Percentiles rank a stretch among this genome's conserved stretches.
phyloP scores from a whole-genome alignment of 257 asterid species.

The Capsicum rhomboideum region DNA sequence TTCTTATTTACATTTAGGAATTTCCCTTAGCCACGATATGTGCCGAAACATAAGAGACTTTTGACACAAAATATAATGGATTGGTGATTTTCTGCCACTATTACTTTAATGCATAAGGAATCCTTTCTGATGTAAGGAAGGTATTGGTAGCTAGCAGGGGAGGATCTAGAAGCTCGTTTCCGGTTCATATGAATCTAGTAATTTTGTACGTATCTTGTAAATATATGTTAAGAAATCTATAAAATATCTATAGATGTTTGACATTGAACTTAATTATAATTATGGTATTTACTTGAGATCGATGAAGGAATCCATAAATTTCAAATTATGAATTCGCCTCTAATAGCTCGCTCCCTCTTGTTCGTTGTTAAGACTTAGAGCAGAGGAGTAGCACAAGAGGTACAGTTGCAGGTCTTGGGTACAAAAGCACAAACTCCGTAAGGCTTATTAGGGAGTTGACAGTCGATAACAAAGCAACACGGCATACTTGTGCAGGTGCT shows the following conservation, averaged over 20 bases:
- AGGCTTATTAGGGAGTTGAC: constrained; percentile 17
- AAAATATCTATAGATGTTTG: background rate
- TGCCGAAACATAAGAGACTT: no score
- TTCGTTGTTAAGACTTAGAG: background rate
- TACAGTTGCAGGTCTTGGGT: constrained; percentile 13
- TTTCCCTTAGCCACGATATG: no score
- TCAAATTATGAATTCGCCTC: no score
- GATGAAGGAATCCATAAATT: no score
- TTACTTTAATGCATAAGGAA: no score
- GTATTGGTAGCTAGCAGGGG: background rate
- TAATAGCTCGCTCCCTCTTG: background rate
- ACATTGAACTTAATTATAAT: background rate
- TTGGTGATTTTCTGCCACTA: no score
- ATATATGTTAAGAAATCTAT: background rate
- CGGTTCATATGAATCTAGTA: background rate
- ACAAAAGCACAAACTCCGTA: constrained; percentile 20
- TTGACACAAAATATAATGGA: no score
- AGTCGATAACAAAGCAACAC: constrained; percentile 16
- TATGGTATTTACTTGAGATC: no score
- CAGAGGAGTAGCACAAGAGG: constrained; percentile 1
- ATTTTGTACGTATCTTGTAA: background rate
- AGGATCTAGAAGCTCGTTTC: background rate
- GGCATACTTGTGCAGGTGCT: background rate
- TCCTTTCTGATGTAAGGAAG: background rate
- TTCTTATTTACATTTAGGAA: no score